Evolutionary conservation across 1,284 basidiomycete species (phyloP), one percentile per base, ranked within the genome.

Genomic region (Irpex sp.): DNA sequence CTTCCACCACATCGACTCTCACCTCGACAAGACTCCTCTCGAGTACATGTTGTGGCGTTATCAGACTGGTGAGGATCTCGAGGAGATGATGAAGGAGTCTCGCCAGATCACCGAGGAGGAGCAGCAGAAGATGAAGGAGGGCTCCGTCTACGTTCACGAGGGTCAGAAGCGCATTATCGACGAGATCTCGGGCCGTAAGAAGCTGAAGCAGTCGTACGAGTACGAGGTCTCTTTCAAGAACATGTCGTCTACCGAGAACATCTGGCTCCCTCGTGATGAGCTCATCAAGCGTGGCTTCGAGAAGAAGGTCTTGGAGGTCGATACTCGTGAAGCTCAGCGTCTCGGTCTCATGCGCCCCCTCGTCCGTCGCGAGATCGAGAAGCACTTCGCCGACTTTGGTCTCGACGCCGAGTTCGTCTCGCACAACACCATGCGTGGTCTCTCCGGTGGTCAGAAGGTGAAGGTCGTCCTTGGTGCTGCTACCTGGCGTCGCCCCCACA

Each of bases 21-120:
- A 97, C 77, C 93, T 98, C 75, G 95, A 97, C 87, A 96, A 95
- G 85, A 97, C 95, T 43, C 94, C 96, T 62, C 90, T 98, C 72
- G 94, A 98, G 82, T 98, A 98, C 88, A 95, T 98, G 92, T 83
- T 97, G 70, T 97, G 95, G 94, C 95, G 95, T 81, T 98, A 98
- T 88, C 95, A 98, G 87, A 98, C 95, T 65, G 95, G 95, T 78
- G 95, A 98, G 80, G 95, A 98, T 84, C 79, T 97, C 75, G 95
- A 98, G 82, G 95, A 98, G 83, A 88, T 98, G 85, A 81, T 79
- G 81, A 97, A 97, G 85, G 94, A 92, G 63, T 89, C 80, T 77
- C 93, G 95, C 69, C 83, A 90, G 78, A 91, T 98, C 76, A 81
- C 86, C 69, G 94, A 91, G 68, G 95, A 93, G 77, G 95, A 98